phyloP scores from a whole-genome alignment of 148 eudicot genomes.

The Polygonum aviculare region DNA sequence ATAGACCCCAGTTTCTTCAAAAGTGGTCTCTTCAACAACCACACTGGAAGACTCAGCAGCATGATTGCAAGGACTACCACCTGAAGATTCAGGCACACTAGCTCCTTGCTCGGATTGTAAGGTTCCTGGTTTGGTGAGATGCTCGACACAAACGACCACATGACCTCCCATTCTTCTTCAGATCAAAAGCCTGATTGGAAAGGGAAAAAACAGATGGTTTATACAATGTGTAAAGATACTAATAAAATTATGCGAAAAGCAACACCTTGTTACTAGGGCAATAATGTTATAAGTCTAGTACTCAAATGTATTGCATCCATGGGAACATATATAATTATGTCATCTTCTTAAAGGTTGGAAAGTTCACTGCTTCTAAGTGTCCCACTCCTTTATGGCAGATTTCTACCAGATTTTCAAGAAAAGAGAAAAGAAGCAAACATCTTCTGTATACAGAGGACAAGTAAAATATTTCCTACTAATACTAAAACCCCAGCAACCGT shows the following conservation, averaged over 20 bases:
- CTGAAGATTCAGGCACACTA: slow-evolving; percentile 30
- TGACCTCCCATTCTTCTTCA: slow-evolving; percentile 49
- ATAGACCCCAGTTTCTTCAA: slow-evolving; percentile 22
- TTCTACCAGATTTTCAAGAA: background rate
- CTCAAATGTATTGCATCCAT: background rate
- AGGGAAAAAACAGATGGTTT: background rate
- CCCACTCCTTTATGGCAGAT: background rate
- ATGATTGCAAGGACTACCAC: slow-evolving; percentile 23
- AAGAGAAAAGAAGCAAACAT: background rate
- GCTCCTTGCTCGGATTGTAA: slow-evolving; percentile 27
- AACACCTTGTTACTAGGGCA: background rate
- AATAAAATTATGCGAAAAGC: background rate
- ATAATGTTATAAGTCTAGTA: background rate
- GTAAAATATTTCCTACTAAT: background rate
- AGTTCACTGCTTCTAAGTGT: background rate
- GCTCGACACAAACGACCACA: slow-evolving; percentile 52
- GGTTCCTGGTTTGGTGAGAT: slow-evolving; percentile 23
- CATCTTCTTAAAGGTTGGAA: background rate
- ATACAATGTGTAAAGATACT: background rate
- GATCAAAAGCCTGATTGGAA: background rate
- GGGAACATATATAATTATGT: slow-evolving; percentile 6
- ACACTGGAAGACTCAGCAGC: slow-evolving; percentile 32
- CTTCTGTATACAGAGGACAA: background rate
- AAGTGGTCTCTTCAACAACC: slow-evolving; percentile 22
- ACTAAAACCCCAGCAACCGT: background rate